Evolutionary conservation across 371 early-diverging fungal genomes (phyloP).

Genomic region (Gilbertella persicaria): DNA sequence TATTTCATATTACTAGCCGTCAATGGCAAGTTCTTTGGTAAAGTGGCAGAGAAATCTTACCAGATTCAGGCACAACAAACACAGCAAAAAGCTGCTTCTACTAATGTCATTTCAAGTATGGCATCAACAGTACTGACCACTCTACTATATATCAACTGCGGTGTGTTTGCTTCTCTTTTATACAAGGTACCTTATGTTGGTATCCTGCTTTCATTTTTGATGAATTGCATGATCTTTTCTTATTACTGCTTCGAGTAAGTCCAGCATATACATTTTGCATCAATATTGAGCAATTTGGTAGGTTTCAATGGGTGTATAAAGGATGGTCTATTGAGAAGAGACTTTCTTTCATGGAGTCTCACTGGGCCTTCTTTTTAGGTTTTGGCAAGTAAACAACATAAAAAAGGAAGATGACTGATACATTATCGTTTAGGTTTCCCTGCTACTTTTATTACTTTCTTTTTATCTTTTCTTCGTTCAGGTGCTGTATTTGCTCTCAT

Average conservation of each 20-base stretch:
- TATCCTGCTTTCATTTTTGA: constrained; percentile 34
- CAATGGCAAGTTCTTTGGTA: constrained; percentile 42
- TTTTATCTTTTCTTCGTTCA: constrained; percentile 45
- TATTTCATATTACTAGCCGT: constrained; percentile 37
- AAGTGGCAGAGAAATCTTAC: constrained; percentile 43
- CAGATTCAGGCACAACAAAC: constrained; percentile 19
- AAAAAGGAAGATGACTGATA: neutral
- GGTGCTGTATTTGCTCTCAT: constrained; percentile 50
- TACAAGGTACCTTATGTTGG: constrained; percentile 43
- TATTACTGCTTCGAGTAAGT: constrained; percentile 53
- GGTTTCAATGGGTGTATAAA: constrained; percentile 55
- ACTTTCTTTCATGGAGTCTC: constrained; percentile 50
- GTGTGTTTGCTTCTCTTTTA: constrained; percentile 32
- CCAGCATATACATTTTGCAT: too few species aligned
- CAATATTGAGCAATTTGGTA: constrained; percentile 10
- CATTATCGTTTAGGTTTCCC: constrained; percentile 30
- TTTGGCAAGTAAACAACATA: constrained; percentile 39
- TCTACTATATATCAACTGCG: constrained; percentile 45
- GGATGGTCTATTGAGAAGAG: constrained; percentile 55
- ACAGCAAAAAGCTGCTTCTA: constrained; percentile 1
- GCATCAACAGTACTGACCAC: constrained; percentile 39
- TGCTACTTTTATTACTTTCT: constrained; percentile 46
- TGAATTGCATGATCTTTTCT: constrained; percentile 44
- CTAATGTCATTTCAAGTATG: constrained; percentile 19
- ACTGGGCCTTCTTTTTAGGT: constrained; percentile 59